Conservation (phyloP, 257 asterid genomes). For the Eucommia ulmoides region DNA sequence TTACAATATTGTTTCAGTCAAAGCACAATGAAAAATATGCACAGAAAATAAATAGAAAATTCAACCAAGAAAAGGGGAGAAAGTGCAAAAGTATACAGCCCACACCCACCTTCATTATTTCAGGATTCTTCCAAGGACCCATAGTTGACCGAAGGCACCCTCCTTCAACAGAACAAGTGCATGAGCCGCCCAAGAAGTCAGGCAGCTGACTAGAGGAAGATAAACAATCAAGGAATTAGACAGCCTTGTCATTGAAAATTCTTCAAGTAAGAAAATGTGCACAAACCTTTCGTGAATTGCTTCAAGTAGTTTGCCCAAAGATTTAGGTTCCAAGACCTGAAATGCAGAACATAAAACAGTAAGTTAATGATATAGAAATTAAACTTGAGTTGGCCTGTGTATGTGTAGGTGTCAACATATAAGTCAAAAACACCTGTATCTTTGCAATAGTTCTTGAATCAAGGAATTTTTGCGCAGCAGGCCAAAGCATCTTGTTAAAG, state of each 20-base stretch:
- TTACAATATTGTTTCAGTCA: too few relatives aligned
- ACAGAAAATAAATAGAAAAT: not conserved
- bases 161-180: constrained; percentile 70
- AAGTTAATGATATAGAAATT: constrained; percentile 9
- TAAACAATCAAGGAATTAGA: constrained; percentile 14
- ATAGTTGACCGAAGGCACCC: constrained; percentile 84
- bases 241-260: constrained; percentile 8
- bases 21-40: not conserved
- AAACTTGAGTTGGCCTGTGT: constrained; percentile 1
- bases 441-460: constrained; percentile 75
- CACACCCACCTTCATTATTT: constrained; percentile 61
- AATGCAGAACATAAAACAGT: constrained; percentile 10
- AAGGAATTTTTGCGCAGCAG: constrained; percentile 80
- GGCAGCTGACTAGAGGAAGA: constrained; percentile 66
- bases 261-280: too few relatives aligned
- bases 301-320: constrained; percentile 68
- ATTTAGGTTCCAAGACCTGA: constrained; percentile 76
- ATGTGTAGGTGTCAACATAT: constrained; percentile 10
- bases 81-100: not conserved
- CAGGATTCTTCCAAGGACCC: constrained; percentile 98
- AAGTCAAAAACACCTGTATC: constrained; percentile 80
- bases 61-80: not conserved
- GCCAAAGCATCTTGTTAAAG: constrained; percentile 90
- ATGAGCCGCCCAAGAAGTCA: constrained; percentile 84
- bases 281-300: constrained; percentile 64